These are phyloP conservation scores for Penicillium cinerascens DNA, from an alignment of 495 filamentous ascomycete genomes.

Conservation along the genomic window DNA sequence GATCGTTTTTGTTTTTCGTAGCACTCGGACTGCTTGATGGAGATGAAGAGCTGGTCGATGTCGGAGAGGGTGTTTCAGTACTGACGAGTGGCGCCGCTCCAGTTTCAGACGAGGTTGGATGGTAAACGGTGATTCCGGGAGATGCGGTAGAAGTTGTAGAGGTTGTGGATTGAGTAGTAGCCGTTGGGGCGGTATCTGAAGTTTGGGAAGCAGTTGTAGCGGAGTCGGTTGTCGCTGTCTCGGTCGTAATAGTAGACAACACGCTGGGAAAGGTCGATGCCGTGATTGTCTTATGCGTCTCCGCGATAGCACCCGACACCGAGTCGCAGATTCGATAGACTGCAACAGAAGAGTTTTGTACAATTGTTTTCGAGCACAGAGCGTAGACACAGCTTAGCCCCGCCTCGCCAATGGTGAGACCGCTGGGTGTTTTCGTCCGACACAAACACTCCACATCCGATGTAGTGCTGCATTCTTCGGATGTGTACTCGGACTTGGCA, in stretches of 20 bases:
- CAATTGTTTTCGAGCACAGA: slow-evolving; percentile 29
- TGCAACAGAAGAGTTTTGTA: slow-evolving; percentile 7
- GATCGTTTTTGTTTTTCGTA: background rate
- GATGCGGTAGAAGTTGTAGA: background rate
- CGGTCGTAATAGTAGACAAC: slow-evolving; percentile 21
- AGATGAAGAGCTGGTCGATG: slow-evolving; percentile 15
- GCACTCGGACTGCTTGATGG: background rate
- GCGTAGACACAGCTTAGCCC: slow-evolving; percentile 60
- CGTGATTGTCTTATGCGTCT: slow-evolving; percentile 59
- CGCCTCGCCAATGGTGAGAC: slow-evolving; percentile 68
- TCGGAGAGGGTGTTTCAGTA: slow-evolving; percentile 4
- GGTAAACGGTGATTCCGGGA: background rate
- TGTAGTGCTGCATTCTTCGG: slow-evolving; percentile 42
- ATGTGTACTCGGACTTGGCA: slow-evolving; percentile 52
- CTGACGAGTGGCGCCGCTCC: background rate
- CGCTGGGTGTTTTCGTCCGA: slow-evolving; percentile 51
- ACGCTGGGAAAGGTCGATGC: slow-evolving; percentile 50
- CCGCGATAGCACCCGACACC: slow-evolving; percentile 47
- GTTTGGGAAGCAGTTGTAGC: background rate
- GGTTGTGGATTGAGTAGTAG: background rate
- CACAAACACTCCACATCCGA: slow-evolving; percentile 62
- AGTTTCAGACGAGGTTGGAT: slow-evolving; percentile 1
- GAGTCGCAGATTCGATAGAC: slow-evolving; percentile 59
- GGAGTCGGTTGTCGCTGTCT: slow-evolving; percentile 7
- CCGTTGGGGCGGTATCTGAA: background rate